Conservation (phyloP, 2,329 filamentous ascomycete genomes). For the Calonectria hongkongensis region DNA sequence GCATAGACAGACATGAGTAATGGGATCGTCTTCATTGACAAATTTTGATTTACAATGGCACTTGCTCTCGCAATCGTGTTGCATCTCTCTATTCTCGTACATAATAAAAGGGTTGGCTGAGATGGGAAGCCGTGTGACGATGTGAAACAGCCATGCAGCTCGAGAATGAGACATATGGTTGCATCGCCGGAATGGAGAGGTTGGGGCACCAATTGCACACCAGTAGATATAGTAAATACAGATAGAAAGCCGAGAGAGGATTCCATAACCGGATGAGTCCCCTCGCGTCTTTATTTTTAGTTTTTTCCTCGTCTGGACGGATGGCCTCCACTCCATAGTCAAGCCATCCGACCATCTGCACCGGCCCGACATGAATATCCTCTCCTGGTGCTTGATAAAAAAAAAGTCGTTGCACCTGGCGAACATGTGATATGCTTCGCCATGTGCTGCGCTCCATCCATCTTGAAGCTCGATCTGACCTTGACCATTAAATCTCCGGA, state of each 20-base stretch:
- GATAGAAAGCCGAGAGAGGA: neutral
- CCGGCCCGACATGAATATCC: constrained; percentile 32
- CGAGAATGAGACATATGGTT: neutral
- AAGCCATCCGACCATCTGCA: neutral
- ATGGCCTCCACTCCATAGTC: constrained; percentile 18
- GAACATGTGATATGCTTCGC: constrained; percentile 28
- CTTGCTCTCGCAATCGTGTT: too few species aligned
- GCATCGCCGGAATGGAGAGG: neutral
- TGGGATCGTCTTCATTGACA: constrained; percentile 16
- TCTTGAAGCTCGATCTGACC: constrained; percentile 16
- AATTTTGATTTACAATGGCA: neutral
- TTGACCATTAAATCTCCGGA: constrained; percentile 25
- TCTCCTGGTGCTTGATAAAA: constrained; percentile 44
- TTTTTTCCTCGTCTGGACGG: constrained; percentile 31
- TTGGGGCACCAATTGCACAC: constrained; percentile 15
- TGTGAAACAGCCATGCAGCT: neutral
- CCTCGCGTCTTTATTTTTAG: constrained; percentile 24
- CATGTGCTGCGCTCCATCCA: constrained; percentile 42
- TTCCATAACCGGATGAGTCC: constrained; percentile 5
- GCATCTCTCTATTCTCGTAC: neutral
- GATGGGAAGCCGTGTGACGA: neutral
- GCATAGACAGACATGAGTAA: constrained; percentile 35
- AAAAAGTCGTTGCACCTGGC: constrained; percentile 37
- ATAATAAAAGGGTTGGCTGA: neutral
- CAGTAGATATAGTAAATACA: constrained; percentile 23